These are phyloP conservation scores for Lepiota brunneoincarnata DNA, from an alignment of 768 basidiomycete species.

Conservation along the genomic window DNA sequence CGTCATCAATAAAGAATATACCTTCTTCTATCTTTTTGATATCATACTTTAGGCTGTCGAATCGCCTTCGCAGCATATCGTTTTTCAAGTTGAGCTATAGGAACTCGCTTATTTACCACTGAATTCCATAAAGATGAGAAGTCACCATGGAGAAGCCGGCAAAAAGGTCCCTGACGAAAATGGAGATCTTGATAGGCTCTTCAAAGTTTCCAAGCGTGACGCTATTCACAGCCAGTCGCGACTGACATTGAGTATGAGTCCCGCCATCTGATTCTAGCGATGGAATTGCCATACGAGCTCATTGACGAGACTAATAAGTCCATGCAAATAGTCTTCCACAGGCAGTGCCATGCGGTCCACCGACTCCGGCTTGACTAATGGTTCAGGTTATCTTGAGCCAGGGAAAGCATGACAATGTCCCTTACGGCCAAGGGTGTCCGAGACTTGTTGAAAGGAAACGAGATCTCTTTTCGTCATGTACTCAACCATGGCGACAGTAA, in stretches of 20 bases:
- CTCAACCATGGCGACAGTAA: conserved; percentile 61
- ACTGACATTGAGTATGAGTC: conserved; percentile 37
- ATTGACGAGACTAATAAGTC: conserved; percentile 73
- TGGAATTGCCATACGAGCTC: conserved; percentile 55
- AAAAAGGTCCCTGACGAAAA: conserved; percentile 79
- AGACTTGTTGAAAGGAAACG: conserved; percentile 50
- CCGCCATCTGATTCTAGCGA: background rate
- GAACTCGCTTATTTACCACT: background rate
- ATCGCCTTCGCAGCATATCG: conserved; percentile 69
- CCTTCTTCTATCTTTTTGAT: conserved; percentile 91
- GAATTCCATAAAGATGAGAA: background rate
- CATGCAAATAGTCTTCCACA: conserved; percentile 81
- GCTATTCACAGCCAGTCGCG: conserved; percentile 74
- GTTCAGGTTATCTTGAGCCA: background rate
- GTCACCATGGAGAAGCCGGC: conserved; percentile 80
- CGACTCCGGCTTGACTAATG: conserved; percentile 70
- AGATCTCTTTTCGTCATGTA: conserved; percentile 61
- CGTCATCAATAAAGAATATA: conserved; percentile 20
- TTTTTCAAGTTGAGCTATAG: conserved; percentile 79
- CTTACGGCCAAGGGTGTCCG: conserved; percentile 68
- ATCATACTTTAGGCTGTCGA: conserved; percentile 83
- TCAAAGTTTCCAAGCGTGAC: conserved; percentile 84
- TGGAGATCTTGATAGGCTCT: conserved; percentile 72
- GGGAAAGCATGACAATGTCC: conserved; percentile 4
- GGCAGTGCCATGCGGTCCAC: conserved; percentile 59